Base-by-base conservation (phyloP, 257 asterid species). In the Cordia subcordata region DNA sequence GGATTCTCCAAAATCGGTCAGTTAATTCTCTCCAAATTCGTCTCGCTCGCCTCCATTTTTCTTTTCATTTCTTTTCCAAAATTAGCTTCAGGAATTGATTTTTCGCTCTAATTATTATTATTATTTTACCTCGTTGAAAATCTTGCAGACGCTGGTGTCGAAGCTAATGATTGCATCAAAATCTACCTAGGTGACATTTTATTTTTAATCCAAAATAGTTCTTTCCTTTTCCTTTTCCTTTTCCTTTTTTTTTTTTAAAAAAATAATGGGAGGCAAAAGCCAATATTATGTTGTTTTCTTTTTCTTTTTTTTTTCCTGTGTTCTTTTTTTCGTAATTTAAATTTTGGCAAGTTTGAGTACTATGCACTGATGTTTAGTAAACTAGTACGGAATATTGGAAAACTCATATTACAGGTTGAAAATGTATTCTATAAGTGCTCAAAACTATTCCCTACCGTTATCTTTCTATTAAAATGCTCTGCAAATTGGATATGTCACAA, bases 81-180 rank as follows among this genome's bases (percentile, higher is more conserved):
- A 20, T 53, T 13, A 14, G 45, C 35, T 60, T 54, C 38, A 65
- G 60, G 27, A 61, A 63, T 45, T 39, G 16, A 10, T 50, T 18
- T 45, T 63, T 49, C 60, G 21, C 49, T 39, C 32, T 20, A 35
- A 33, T 68, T 47, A 14, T n/a, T n/a, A n/a, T n/a, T n/a, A 46
- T 11, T n/a, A 10, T 18, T 46, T 55, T 21, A 44, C 1, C 53
- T 42, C 11, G 21, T 38, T 66, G 52, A 55, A 14, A 49, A 42
- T 69, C 15, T 27, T 63, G 72, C 82, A 91, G 98, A 91, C 75
- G 71, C 85, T 68, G 98, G 95, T 56, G 62, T 82, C 37, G 92
- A 84, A 70, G 85, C 95, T 23, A 84, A 81, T 15, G 85, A 82
- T 19, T 88, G 96, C 80, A 77, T 91, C 80, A 75, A 68, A 51